Percentiles rank a stretch among this genome's conserved stretches.
Evolutionary conservation across 2,329 filamentous ascomycete genomes (phyloP).

Genomic region (Talaromyces sp.): DNA sequence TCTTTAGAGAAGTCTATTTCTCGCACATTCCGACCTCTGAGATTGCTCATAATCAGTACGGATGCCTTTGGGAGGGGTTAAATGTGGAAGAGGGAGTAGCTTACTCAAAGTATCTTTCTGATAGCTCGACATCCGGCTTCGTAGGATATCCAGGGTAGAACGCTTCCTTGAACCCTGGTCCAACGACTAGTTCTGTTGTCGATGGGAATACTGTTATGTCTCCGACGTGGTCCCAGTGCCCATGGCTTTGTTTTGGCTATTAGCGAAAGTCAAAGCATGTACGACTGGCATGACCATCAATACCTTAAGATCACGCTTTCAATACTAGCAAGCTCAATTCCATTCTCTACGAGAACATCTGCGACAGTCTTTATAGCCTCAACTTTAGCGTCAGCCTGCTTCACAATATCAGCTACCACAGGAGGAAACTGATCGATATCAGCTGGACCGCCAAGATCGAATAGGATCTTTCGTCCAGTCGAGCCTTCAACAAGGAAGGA

Average conservation of each 20-base stretch:
- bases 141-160: slow-evolving; percentile 47
- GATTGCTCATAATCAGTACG: not conserved
- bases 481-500: slow-evolving; percentile 28
- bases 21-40: slow-evolving; percentile 2
- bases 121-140: slow-evolving; percentile 37
- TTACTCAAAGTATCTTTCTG: slow-evolving; percentile 44
- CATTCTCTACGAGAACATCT: slow-evolving; percentile 40
- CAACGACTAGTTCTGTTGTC: slow-evolving; percentile 46
- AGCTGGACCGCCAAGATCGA: slow-evolving; percentile 48
- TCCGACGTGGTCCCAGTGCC: slow-evolving; percentile 44
- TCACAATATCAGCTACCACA: not conserved
- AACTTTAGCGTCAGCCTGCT: not conserved
- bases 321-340: slow-evolving; percentile 32
- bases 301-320: slow-evolving; percentile 31
- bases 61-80: not conserved
- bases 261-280: slow-evolving; percentile 30
- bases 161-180: slow-evolving; percentile 45
- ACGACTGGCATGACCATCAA: slow-evolving; percentile 1
- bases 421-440: slow-evolving; percentile 44
- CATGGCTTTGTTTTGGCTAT: slow-evolving; percentile 28
- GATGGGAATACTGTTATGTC: slow-evolving; percentile 44
- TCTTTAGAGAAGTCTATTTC: slow-evolving; percentile 22
- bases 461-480: slow-evolving; percentile 41
- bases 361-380: slow-evolving; percentile 26
- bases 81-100: not conserved